Conservation (phyloP, 1,284 basidiomycete species). For the Butyriboletus regius region DNA sequence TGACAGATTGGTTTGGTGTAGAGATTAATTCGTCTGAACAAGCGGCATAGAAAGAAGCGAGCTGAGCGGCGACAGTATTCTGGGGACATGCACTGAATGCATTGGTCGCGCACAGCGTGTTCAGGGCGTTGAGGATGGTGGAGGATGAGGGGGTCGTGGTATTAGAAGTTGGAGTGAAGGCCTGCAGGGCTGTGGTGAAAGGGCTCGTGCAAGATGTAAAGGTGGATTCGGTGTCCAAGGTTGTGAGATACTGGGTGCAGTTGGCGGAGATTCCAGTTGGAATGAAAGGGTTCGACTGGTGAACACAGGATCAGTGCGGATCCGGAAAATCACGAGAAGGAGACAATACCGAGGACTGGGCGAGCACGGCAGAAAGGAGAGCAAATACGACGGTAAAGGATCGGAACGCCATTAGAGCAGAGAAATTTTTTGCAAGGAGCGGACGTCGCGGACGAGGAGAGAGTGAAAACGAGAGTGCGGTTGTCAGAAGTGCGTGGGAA, state of each 20-base stretch:
- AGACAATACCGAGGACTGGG: conserved; percentile 17
- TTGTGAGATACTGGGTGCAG: conserved; percentile 57
- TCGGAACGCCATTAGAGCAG: conserved; percentile 19
- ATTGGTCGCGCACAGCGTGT: conserved; percentile 49
- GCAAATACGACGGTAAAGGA: conserved; percentile 23
- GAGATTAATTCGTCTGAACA: conserved; percentile 66
- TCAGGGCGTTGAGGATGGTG: conserved; percentile 49
- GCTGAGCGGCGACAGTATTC: conserved; percentile 50
- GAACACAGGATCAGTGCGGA: conserved; percentile 9
- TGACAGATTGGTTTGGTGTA: conserved; percentile 43
- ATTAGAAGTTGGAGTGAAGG: conserved; percentile 49
- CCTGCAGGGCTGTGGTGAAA: conserved; percentile 55
- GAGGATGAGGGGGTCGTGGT: conserved; percentile 39
- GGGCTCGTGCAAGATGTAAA: conserved; percentile 59
- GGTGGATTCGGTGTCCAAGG: conserved; percentile 54
- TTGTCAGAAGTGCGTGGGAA: conserved; percentile 2
- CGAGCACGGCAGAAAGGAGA: conserved; percentile 15
- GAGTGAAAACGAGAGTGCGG: background rate
- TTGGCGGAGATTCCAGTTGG: conserved; percentile 53
- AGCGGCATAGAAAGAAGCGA: conserved; percentile 61
- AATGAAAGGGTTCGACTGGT: conserved; percentile 45
- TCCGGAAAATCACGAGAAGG: no score
- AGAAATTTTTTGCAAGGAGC: conserved; percentile 15
- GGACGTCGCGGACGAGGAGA: conserved; percentile 3
- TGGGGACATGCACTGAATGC: conserved; percentile 49